Evolutionary conservation across 495 filamentous ascomycete genomes (phyloP).

Genomic region (Penicillium herquei): DNA sequence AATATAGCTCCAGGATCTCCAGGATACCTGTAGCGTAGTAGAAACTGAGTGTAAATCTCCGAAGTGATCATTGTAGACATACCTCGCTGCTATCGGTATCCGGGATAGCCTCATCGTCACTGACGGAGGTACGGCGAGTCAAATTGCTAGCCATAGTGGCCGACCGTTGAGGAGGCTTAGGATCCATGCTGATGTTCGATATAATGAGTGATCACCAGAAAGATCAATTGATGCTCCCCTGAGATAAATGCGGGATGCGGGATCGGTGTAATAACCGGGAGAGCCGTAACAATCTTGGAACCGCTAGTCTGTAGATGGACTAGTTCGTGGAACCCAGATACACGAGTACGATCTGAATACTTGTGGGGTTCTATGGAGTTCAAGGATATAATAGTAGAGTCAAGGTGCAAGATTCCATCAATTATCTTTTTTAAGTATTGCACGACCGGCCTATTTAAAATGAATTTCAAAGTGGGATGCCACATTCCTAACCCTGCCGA

Average conservation of each 20-base stretch:
- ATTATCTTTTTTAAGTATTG: no score
- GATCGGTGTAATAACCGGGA: constrained; percentile 11
- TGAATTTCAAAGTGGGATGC: constrained; percentile 10
- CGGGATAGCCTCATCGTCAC: constrained; percentile 67
- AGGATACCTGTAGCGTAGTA: no score
- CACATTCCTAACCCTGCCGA: constrained; percentile 13
- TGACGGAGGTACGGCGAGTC: constrained; percentile 37
- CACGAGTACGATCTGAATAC: neutral
- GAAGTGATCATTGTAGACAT: constrained; percentile 17
- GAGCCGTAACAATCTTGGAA: neutral
- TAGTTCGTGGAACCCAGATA: constrained; percentile 7
- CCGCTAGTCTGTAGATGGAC: constrained; percentile 22
- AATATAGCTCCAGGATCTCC: no score
- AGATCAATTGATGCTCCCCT: no score
- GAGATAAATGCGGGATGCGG: constrained; percentile 3
- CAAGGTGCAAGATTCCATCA: no score
- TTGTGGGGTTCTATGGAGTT: neutral
- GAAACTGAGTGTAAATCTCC: neutral
- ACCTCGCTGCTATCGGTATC: constrained; percentile 79
- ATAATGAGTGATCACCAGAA: no score
- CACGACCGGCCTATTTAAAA: no score
- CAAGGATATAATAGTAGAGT: neutral
- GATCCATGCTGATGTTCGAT: constrained; percentile 36
- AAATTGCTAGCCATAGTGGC: constrained; percentile 50
- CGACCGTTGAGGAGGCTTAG: constrained; percentile 56